These are phyloP conservation scores for Pestalotiopsis sp. DNA, from an alignment of 2,329 filamentous ascomycete species.

Conservation along the genomic window DNA sequence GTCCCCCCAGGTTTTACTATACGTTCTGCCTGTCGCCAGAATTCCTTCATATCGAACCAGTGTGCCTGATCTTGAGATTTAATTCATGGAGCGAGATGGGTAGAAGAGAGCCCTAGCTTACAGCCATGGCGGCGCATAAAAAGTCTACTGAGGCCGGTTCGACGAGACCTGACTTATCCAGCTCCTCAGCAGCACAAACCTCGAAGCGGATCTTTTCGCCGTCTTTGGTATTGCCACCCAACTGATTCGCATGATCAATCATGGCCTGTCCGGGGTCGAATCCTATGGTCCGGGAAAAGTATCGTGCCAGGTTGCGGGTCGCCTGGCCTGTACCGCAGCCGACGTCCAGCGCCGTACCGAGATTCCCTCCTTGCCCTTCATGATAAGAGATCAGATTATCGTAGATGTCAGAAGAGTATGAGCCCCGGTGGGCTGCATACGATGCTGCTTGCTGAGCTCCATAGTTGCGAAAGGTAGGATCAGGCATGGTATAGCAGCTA, in stretches of 20 bases:
- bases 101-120: conserved; percentile 15
- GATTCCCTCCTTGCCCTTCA: conserved; percentile 10
- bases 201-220: conserved; percentile 22
- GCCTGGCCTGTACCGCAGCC: conserved; percentile 33
- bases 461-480: conserved; percentile 30
- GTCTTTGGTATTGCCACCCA: conserved; percentile 22
- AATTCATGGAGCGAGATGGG: not conserved
- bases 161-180: conserved; percentile 21
- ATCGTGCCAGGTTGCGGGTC: conserved; percentile 26
- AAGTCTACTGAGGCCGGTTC: conserved; percentile 25
- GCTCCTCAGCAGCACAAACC: conserved; percentile 25
- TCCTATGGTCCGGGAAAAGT: conserved; percentile 27
- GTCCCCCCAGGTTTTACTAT: conserved; percentile 51
- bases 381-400: conserved; percentile 25
- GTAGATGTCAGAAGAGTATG: conserved; percentile 22
- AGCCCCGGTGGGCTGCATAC: conserved; percentile 25
- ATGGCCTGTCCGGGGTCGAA: conserved; percentile 29
- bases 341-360: conserved; percentile 24
- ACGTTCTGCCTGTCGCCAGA: conserved; percentile 45
- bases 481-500: conserved; percentile 9
- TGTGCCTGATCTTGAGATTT: conserved; percentile 35
- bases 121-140: conserved; percentile 26
- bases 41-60: conserved; percentile 52
- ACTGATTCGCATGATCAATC: conserved; percentile 24
- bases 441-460: conserved; percentile 22